Percentiles rank a stretch among this genome's conserved stretches.
These are phyloP conservation scores for Syncephalis fuscata DNA, from an alignment of 371 early-diverging fungal species.

Conservation along the genomic window DNA sequence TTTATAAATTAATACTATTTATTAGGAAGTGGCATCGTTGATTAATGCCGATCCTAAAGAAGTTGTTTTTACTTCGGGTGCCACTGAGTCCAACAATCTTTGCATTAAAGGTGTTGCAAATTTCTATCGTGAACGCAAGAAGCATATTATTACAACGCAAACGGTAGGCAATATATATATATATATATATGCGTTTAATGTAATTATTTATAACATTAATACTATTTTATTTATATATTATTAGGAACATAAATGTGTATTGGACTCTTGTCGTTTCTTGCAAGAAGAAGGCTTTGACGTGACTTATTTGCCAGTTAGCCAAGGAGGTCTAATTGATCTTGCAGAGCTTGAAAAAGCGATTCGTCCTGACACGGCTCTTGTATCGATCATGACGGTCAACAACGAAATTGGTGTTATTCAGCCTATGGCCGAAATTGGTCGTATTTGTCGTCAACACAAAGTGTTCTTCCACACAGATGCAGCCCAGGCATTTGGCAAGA, in stretches of 20 bases:
- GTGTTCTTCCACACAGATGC: slow-evolving; percentile 98
- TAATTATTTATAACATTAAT: not conserved
- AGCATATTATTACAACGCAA: slow-evolving; percentile 97
- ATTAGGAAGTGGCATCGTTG: slow-evolving; percentile 74
- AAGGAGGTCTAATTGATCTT: slow-evolving; percentile 71
- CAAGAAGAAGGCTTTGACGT: slow-evolving; percentile 97
- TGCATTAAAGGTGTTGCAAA: slow-evolving; percentile 94
- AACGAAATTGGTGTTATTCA: slow-evolving; percentile 99
- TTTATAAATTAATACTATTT: not conserved
- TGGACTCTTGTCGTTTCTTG: slow-evolving; percentile 96
- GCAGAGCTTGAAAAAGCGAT: slow-evolving; percentile 72
- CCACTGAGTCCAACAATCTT: slow-evolving; percentile 98
- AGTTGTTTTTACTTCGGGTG: slow-evolving; percentile 97
- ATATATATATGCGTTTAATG: slow-evolving; percentile 1
- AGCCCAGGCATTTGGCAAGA: slow-evolving; percentile 99
- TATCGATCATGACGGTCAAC: slow-evolving; percentile 98
- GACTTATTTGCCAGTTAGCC: slow-evolving; percentile 90
- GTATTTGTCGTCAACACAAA: slow-evolving; percentile 69
- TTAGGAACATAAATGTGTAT: slow-evolving; percentile 99
- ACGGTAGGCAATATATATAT: too few species aligned
- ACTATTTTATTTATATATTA: not conserved
- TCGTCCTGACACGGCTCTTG: slow-evolving; percentile 83
- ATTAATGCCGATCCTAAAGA: slow-evolving; percentile 97
- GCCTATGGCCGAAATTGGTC: slow-evolving; percentile 91
- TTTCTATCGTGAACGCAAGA: slow-evolving; percentile 89